These are phyloP conservation scores for Hansfordia pulvinata DNA, from an alignment of 2,329 filamentous ascomycete genomes.

Conservation along the genomic window DNA sequence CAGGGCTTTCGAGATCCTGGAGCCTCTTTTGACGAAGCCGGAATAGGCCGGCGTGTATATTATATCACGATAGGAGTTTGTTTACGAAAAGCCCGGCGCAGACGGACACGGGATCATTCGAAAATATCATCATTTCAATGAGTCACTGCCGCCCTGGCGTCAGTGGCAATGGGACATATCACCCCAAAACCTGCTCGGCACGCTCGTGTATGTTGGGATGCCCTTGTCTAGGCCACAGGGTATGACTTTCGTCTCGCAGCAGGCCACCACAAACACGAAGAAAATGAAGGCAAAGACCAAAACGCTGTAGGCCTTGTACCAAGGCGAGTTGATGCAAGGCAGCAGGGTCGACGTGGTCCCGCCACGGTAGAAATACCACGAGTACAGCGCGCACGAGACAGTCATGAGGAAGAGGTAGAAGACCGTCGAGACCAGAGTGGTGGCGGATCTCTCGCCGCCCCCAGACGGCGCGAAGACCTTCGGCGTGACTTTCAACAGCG, in stretches of 20 bases:
- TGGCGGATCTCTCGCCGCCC: constrained; percentile 1
- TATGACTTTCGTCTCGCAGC: constrained; percentile 9
- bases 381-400: constrained; percentile 3
- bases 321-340: constrained; percentile 10
- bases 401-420: constrained; percentile 9
- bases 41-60: too few relatives aligned
- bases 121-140: too few relatives aligned
- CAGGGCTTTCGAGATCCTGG: constrained; percentile 61
- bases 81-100: too few relatives aligned
- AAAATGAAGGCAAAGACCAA: constrained; percentile 4
- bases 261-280: constrained; percentile 5
- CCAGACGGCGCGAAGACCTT: background rate
- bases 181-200: too few relatives aligned
- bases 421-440: constrained; percentile 3
- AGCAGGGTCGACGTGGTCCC: constrained; percentile 9
- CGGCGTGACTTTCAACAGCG: background rate
- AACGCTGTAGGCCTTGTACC: constrained; percentile 12
- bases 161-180: too few relatives aligned
- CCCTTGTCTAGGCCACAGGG: too few relatives aligned
- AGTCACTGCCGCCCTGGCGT: too few relatives aligned
- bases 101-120: too few relatives aligned
- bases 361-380: constrained; percentile 8
- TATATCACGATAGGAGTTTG: too few relatives aligned
- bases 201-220: too few relatives aligned
- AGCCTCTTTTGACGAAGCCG: constrained; percentile 31